Percentiles rank a stretch among this genome's conserved stretches.
Conservation (phyloP, 495 filamentous ascomycete genomes). For the Tuber borchii region DNA sequence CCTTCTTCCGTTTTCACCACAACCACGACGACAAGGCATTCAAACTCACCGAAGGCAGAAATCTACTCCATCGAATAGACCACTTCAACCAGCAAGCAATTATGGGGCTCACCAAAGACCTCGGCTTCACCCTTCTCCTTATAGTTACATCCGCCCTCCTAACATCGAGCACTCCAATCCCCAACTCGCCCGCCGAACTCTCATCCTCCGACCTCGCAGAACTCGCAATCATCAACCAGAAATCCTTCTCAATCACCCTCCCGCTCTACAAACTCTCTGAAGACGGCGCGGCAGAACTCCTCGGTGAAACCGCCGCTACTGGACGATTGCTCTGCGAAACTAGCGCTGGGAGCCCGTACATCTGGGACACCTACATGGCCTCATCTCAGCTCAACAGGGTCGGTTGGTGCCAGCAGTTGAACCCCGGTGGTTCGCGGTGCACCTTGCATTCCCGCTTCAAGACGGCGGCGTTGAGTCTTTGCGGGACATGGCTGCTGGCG, state of each 20-base stretch:
- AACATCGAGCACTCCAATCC: conserved; percentile 22
- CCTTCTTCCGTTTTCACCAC: neutral
- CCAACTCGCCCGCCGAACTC: neutral
- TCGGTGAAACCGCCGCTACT: neutral
- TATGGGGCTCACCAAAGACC: neutral
- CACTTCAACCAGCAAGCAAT: neutral
- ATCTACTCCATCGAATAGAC: neutral
- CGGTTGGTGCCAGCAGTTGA: neutral
- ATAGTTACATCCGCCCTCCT: neutral
- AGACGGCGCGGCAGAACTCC: neutral
- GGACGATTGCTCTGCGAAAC: neutral
- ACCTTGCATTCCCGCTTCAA: neutral
- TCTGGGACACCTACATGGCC: neutral
- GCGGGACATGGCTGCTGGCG: neutral
- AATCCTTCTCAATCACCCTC: neutral
- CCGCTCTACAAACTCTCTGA: neutral
- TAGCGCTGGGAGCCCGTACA: neutral
- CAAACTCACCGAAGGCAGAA: neutral
- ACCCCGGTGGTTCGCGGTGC: neutral
- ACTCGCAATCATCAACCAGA: neutral
- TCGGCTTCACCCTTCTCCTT: neutral
- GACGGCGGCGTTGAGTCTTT: neutral
- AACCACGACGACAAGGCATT: neutral
- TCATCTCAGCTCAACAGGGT: neutral
- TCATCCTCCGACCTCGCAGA: neutral